Percentiles rank a stretch among this genome's conserved stretches.
Evolutionary conservation across 139 green algal genomes (phyloP).

Genomic region (Coelastrella sp.): DNA sequence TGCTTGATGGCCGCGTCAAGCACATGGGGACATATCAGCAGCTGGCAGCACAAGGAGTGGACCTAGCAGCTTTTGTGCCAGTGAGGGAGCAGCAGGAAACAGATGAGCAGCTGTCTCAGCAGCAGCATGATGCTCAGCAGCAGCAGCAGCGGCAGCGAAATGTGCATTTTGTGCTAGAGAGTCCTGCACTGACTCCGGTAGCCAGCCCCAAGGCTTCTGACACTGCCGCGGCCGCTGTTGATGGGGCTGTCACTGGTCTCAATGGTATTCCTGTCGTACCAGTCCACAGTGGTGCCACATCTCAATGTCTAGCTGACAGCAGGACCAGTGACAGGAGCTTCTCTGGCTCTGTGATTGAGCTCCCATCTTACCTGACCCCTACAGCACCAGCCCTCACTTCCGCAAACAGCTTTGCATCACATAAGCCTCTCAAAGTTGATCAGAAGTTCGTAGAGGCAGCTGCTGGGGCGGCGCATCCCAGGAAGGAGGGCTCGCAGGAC

Average conservation of each 20-base stretch:
- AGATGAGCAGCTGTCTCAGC: neutral
- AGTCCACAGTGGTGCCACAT: no score
- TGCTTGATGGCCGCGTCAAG: constrained; percentile 79
- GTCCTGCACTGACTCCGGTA: neutral
- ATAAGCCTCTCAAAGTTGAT: constrained; percentile 19
- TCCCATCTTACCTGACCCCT: neutral
- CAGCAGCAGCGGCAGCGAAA: neutral
- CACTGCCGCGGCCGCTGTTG: neutral
- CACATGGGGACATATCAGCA: constrained; percentile 63
- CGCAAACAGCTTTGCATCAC: constrained; percentile 30
- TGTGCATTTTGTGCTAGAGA: neutral
- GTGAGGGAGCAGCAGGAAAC: neutral
- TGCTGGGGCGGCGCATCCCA: neutral
- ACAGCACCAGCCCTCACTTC: neutral
- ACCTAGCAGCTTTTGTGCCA: constrained; percentile 20
- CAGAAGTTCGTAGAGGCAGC: neutral
- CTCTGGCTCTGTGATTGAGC: constrained; percentile 19
- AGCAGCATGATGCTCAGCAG: neutral
- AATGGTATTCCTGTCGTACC: no score
- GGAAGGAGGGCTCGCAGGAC: no score
- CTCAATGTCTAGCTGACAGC: no score
- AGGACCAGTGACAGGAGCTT: neutral
- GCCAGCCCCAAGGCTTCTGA: neutral
- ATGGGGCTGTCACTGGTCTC: no score
- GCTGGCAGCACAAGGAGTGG: neutral